These are phyloP conservation scores for Didymella arachidicola DNA, from an alignment of 2,329 filamentous ascomycete species.

Conservation along the genomic window DNA sequence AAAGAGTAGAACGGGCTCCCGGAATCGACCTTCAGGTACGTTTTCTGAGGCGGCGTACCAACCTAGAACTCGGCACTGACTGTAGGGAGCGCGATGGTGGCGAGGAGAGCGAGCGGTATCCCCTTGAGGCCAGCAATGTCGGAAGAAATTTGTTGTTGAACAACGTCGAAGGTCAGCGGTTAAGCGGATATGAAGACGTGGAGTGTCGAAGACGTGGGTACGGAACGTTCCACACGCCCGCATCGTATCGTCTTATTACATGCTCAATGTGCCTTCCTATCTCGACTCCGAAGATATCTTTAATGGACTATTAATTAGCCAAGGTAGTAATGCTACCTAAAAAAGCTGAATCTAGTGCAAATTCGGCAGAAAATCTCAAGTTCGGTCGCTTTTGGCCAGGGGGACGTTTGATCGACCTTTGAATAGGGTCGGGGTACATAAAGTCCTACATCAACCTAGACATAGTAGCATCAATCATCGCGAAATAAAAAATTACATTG, in stretches of 20 bases:
- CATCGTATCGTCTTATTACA: background rate
- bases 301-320: background rate
- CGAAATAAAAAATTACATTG: background rate
- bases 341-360: background rate
- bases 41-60: background rate
- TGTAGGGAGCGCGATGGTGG: background rate
- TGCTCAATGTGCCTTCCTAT: background rate
- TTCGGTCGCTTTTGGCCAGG: background rate
- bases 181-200: background rate
- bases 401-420: background rate
- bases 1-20: background rate
- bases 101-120: background rate
- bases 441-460: background rate
- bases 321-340: background rate
- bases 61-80: background rate
- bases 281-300: background rate
- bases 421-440: background rate
- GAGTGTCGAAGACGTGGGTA: background rate
- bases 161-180: background rate
- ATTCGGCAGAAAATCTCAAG: background rate
- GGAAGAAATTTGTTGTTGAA: background rate
- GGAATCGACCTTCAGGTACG: background rate
- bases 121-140: background rate
- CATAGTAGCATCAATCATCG: background rate
- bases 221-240: background rate